Conservation (phyloP, 495 filamentous ascomycete species). For the Annulohypoxylon bovei region DNA sequence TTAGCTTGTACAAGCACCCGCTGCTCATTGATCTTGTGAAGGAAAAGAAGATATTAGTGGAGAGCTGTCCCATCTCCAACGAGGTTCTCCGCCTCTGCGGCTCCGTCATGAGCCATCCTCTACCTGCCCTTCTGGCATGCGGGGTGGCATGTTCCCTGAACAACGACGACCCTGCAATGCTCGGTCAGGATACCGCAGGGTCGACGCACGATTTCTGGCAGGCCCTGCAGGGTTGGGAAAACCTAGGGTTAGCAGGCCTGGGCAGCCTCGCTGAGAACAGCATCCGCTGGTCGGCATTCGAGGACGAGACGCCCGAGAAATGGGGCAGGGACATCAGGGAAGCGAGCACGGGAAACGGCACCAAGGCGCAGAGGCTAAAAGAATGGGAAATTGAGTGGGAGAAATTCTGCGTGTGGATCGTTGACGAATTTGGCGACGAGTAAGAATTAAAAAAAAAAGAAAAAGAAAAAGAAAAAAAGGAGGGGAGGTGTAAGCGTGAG, state of each 20-base stretch:
- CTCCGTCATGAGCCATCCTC: conserved; percentile 79
- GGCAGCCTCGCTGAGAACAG: conserved; percentile 92
- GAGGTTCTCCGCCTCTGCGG: conserved; percentile 81
- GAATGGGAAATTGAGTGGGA: conserved; percentile 87
- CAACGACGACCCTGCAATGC: conserved; percentile 87
- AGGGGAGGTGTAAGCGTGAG: conserved; percentile 22
- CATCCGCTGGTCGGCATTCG: conserved; percentile 87
- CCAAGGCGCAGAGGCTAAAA: conserved; percentile 75
- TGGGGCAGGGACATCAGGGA: conserved; percentile 78
- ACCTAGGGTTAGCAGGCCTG: conserved; percentile 81
- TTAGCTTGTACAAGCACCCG: conserved; percentile 90
- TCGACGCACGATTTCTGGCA: conserved; percentile 94
- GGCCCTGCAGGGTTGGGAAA: conserved; percentile 84
- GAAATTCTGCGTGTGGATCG: conserved; percentile 89
- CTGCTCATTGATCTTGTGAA: conserved; percentile 86
- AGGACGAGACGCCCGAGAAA: conserved; percentile 73
- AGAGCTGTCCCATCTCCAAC: conserved; percentile 88
- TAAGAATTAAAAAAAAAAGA: conserved; percentile 12
- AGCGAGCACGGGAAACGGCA: conserved; percentile 76
- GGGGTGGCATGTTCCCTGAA: conserved; percentile 80
- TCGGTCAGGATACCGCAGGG: conserved; percentile 78
- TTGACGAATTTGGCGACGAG: conserved; percentile 77
- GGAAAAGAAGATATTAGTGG: conserved; percentile 85
- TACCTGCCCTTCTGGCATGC: conserved; percentile 84
- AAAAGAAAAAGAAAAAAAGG: conserved; percentile 1